These are phyloP conservation scores for Neofusicoccum ribis DNA, from an alignment of 2,329 filamentous ascomycete species.

Conservation along the genomic window DNA sequence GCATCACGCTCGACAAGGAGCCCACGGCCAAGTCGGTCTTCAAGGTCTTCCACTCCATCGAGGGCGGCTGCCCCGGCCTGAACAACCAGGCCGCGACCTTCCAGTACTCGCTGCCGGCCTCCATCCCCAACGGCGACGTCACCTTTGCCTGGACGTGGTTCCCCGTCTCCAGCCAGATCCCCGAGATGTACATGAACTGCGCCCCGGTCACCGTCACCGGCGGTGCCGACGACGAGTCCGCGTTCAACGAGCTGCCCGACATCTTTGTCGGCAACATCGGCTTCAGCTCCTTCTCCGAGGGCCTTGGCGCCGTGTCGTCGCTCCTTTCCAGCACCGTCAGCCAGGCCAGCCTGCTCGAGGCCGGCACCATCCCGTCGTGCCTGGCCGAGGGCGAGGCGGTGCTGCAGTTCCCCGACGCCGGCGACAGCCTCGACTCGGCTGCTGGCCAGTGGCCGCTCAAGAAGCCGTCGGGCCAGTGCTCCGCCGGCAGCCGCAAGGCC, in stretches of 20 bases:
- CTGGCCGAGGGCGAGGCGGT: background rate
- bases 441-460: background rate
- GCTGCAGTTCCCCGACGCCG: slow-evolving; percentile 60
- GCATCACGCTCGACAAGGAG: slow-evolving; percentile 67
- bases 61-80: slow-evolving; percentile 78
- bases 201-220: slow-evolving; percentile 68
- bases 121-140: slow-evolving; percentile 73
- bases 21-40: slow-evolving; percentile 60
- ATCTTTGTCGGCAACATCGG: slow-evolving; percentile 72
- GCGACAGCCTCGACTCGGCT: slow-evolving; percentile 49
- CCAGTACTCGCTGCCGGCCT: slow-evolving; percentile 69
- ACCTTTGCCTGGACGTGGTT: slow-evolving; percentile 93
- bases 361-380: background rate
- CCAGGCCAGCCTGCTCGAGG: background rate
- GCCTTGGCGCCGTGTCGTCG: background rate
- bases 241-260: slow-evolving; percentile 65
- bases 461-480: slow-evolving; percentile 3
- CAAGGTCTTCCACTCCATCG: slow-evolving; percentile 87
- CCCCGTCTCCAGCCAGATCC: slow-evolving; percentile 73
- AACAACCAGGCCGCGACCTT: slow-evolving; percentile 61
- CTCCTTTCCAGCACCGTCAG: background rate
- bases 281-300: background rate
- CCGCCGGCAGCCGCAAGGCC: background rate
- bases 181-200: slow-evolving; percentile 98
- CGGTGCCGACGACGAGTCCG: slow-evolving; percentile 51